Conservation (phyloP, 371 early-diverging fungal species). For the Mortierella sp. region DNA sequence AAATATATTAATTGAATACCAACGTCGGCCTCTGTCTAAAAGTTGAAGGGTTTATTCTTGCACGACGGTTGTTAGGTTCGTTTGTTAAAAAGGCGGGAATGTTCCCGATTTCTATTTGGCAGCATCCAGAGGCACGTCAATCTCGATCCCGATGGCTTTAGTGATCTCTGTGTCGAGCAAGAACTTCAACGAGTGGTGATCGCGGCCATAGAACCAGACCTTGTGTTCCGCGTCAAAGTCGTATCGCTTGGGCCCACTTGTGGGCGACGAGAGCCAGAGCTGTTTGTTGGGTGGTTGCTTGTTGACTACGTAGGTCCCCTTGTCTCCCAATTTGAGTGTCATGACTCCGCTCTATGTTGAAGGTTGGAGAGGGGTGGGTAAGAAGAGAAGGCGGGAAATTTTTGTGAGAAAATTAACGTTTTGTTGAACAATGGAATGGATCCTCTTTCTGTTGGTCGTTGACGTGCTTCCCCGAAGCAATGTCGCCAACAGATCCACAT, state of each 20-base stretch:
- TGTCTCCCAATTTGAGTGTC: conserved; percentile 85
- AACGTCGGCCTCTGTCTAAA: no score
- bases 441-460: not conserved
- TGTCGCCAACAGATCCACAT: not conserved
- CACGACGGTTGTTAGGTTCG: no score
- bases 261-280: conserved; percentile 98
- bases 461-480: not conserved
- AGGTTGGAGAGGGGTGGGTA: not conserved
- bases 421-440: not conserved
- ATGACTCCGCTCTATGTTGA: conserved; percentile 81
- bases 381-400: not conserved
- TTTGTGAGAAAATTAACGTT: not conserved
- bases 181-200: conserved; percentile 74
- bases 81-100: no score
- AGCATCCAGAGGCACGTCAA: conserved; percentile 53
- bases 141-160: conserved; percentile 50
- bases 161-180: conserved; percentile 80
- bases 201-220: conserved; percentile 85
- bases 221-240: conserved; percentile 72
- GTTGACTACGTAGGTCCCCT: conserved; percentile 97
- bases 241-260: conserved; percentile 94
- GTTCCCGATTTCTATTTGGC: not conserved
- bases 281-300: conserved; percentile 99
- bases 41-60: no score
- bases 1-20: no score